Percentiles rank a stretch among this genome's conserved stretches.
phyloP scores from a whole-genome alignment of 148 eudicot species.

The Oxyria digyna region DNA sequence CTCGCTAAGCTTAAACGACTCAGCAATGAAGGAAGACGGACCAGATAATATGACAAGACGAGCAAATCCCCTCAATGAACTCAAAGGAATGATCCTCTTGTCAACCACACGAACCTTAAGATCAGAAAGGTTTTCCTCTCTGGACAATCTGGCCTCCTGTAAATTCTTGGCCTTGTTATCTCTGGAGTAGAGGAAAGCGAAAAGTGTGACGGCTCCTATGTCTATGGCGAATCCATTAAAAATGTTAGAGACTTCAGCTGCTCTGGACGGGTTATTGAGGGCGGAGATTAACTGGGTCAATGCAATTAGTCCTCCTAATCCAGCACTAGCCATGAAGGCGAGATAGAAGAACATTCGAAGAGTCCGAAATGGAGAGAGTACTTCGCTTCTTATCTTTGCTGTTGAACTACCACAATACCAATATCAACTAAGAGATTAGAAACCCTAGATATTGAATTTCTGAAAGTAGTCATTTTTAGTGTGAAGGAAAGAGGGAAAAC shows the following conservation, averaged over 20 bases:
- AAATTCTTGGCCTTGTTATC: constrained; percentile 73
- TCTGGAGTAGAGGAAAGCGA: constrained; percentile 66
- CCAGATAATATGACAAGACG: constrained; percentile 83
- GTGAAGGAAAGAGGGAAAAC: constrained; percentile 16
- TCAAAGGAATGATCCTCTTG: constrained; percentile 52
- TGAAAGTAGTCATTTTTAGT: not conserved
- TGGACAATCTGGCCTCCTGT: constrained; percentile 66
- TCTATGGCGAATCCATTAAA: constrained; percentile 73
- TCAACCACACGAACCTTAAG: constrained; percentile 72
- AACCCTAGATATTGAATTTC: not conserved
- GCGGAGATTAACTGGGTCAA: constrained; percentile 52
- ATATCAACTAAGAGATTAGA: not conserved
- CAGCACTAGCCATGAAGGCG: constrained; percentile 82
- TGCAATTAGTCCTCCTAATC: constrained; percentile 78
- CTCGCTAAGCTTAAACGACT: constrained; percentile 52
- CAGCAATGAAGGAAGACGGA: constrained; percentile 57
- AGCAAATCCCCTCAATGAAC: constrained; percentile 69
- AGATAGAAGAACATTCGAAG: constrained; percentile 94
- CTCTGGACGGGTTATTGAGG: constrained; percentile 56
- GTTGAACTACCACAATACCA: constrained; percentile 37
- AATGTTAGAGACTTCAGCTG: constrained; percentile 52
- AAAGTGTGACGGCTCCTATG: constrained; percentile 63
- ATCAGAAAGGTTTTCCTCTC: constrained; percentile 80
- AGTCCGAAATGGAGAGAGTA: constrained; percentile 87
- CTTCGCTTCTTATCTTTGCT: constrained; percentile 92